A percentile compares a stretch with the other conserved stretches of the same genome.
phyloP scores from a whole-genome alignment of 805 yeast species.

The Brettanomyces bruxellensis region DNA sequence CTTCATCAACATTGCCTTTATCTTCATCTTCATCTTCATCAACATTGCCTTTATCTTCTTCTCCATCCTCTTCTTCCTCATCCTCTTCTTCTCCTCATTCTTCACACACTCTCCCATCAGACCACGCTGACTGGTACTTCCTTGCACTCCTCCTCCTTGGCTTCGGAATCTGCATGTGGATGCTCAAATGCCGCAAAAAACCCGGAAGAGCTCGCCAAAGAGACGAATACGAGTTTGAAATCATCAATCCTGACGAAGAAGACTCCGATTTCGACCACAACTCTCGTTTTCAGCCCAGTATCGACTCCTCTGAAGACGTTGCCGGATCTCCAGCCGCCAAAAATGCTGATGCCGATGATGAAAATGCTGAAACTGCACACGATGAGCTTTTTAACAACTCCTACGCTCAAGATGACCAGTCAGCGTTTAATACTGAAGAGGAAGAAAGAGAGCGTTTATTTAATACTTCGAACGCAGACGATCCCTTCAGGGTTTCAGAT shows the following conservation, averaged over 20 bases:
- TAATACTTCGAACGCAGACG: neutral
- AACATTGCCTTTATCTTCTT: too few species aligned
- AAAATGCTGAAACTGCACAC: too few species aligned
- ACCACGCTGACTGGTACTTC: slow-evolving; percentile 25
- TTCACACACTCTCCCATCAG: neutral
- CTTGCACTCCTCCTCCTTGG: slow-evolving; percentile 53
- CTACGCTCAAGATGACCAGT: slow-evolving; percentile 3
- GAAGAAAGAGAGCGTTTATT: slow-evolving; percentile 2
- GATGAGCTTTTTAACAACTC: too few species aligned
- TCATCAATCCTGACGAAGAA: slow-evolving; percentile 56
- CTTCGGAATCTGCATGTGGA: slow-evolving; percentile 35
- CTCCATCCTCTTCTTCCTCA: neutral
- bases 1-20: slow-evolving; percentile 1
- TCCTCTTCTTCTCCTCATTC: neutral
- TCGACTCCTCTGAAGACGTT: too few species aligned
- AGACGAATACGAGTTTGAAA: slow-evolving; percentile 70
- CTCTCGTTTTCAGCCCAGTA: too few species aligned
- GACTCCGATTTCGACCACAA: slow-evolving; percentile 5
- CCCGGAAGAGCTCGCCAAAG: slow-evolving; percentile 43
- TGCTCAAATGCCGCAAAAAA: slow-evolving; percentile 28
- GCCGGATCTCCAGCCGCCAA: too few species aligned
- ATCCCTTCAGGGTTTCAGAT: neutral
- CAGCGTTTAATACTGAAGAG: slow-evolving; percentile 3
- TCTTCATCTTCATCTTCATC: neutral
- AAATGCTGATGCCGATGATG: too few species aligned